Conservation (phyloP, 2,329 filamentous ascomycete species). For the Diplodia intermedia region DNA sequence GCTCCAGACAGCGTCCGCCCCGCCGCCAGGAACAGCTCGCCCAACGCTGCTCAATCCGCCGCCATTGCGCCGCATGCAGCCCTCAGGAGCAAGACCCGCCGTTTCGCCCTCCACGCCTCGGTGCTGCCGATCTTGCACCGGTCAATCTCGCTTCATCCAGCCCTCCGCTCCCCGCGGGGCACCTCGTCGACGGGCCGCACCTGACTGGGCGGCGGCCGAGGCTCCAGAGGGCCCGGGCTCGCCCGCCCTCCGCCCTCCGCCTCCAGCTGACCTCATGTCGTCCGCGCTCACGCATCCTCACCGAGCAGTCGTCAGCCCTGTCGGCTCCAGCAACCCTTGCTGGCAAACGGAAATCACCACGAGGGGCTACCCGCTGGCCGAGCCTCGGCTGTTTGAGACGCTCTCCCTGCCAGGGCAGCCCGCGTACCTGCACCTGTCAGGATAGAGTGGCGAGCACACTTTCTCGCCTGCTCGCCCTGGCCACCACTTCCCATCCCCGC, state of each 20-base stretch:
- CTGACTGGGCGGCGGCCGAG: conserved; percentile 13
- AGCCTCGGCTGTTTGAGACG: conserved; percentile 12
- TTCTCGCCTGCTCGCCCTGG: conserved; percentile 8
- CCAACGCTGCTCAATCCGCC: not conserved
- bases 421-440: conserved; percentile 19
- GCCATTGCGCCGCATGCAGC: conserved; percentile 19
- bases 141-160: conserved; percentile 25
- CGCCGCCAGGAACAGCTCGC: conserved; percentile 11
- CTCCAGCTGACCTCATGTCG: conserved; percentile 25
- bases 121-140: conserved; percentile 18
- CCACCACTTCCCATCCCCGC: conserved; percentile 13
- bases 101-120: conserved; percentile 16
- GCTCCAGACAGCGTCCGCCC: not conserved
- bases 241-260: not conserved
- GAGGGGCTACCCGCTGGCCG: conserved; percentile 2
- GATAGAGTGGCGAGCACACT: not conserved
- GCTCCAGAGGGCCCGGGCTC: not conserved
- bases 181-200: too few species aligned
- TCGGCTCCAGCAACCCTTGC: conserved; percentile 17
- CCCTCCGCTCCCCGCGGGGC: not conserved
- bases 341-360: conserved; percentile 12
- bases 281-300: not conserved
- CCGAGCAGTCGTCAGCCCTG: conserved; percentile 23
- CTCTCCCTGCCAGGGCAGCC: conserved; percentile 9
- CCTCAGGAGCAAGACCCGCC: conserved; percentile 9